Evolutionary conservation across 2,329 filamentous ascomycete species (phyloP).

Genomic region (Botrytis cinerea): DNA sequence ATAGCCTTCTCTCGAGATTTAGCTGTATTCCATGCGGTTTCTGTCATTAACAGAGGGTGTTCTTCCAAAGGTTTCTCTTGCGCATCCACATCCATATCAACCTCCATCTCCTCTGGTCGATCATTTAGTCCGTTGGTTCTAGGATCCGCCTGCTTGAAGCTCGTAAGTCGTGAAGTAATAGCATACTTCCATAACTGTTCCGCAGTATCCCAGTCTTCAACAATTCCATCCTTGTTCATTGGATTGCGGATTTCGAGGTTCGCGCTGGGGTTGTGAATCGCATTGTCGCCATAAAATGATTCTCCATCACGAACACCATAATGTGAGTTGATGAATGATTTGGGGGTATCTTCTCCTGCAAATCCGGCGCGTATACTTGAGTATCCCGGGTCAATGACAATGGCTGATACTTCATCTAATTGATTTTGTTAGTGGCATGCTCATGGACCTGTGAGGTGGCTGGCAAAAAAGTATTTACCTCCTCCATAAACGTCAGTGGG

Average conservation of each 20-base stretch:
- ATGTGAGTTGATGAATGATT: constrained; percentile 86
- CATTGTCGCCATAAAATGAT: constrained; percentile 84
- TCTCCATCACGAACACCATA: constrained; percentile 67
- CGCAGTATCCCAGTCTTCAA: constrained; percentile 95
- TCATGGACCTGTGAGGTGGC: constrained; percentile 3
- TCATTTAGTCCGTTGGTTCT: constrained; percentile 80
- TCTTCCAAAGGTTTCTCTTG: constrained; percentile 80
- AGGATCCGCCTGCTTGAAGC: constrained; percentile 67
- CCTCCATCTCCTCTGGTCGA: constrained; percentile 44
- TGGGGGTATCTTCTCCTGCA: constrained; percentile 95
- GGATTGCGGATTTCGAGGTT: constrained; percentile 88
- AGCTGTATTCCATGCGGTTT: constrained; percentile 86
- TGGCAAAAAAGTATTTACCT: constrained; percentile 47
- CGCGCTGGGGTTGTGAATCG: constrained; percentile 73
- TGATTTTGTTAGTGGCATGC: constrained; percentile 17
- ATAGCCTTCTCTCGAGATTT: constrained; percentile 93
- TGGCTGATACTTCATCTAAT: constrained; percentile 92
- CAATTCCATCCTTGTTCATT: constrained; percentile 83
- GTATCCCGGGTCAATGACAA: constrained; percentile 94
- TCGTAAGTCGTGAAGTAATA: constrained; percentile 84
- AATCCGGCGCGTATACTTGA: constrained; percentile 91
- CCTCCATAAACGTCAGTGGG: constrained; percentile 65
- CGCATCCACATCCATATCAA: constrained; percentile 58
- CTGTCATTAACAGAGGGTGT: constrained; percentile 89
- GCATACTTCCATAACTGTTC: constrained; percentile 90